Base-by-base conservation (phyloP, 768 basidiomycete genomes). In the Fistulinella prunicolor region DNA sequence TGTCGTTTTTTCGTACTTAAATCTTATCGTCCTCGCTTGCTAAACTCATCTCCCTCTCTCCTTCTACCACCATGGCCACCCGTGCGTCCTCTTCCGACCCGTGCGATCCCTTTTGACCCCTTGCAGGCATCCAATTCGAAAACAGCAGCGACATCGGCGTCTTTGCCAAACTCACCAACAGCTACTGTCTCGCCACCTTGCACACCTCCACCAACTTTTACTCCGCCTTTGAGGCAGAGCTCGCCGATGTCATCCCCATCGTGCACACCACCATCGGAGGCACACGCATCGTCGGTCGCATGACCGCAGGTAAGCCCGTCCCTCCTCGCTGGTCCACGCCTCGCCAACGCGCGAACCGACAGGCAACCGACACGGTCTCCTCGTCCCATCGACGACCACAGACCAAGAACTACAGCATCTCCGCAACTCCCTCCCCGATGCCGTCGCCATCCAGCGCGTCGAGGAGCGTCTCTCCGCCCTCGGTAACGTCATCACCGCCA, bases 361-460 rank as follows among this genome's bases (percentile, higher is more conserved):
- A 88, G 93, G 94, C 49, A 99, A 99, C 73, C 83, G 92, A 55
- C 94, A 99, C 68, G 96, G 96, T 47, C 82, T 99, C 23, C 89
- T 99, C 51, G 92, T 99, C 20, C 96, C 96, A 9, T 84, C 89
- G 44, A 85, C 93, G 46, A 94, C 96, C 40, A 94, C 94, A 42
- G 96, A 98, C 67, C 96, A 98, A 65, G 96, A 99, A 67, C 82
- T 98, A 2, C 96, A 97, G 68, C 96, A 99, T 68, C 79, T 99
- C 48, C 87, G 96, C 28, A 99, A 98, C 65, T 82, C 94, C 9
- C 79, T 98, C 28, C 96, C 96, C 4, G 93, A 96, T 49, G 56
- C 83, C n/a, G 88, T 99, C 57, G 85, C 88, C 30, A 86, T 99
- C 61, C 96, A 97, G 67, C 83, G 96, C 17, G 87, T 99, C 46